Evolutionary conservation across 1,284 basidiomycete genomes (phyloP).

Genomic region (Schizophyllum commune): DNA sequence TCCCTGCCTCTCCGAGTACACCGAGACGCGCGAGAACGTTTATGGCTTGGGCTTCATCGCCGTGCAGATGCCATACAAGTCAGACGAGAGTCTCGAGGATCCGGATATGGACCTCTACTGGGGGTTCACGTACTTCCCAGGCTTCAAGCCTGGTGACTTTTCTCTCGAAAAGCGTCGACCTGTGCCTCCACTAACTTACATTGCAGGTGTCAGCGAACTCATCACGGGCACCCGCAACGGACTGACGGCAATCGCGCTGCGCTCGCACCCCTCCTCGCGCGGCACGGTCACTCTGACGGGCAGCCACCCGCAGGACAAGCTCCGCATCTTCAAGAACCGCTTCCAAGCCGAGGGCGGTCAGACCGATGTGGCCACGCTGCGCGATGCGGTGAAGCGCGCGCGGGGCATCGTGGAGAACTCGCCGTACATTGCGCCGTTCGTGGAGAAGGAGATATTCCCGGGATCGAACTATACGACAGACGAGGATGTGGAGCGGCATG

Average conservation of each 20-base stretch:
- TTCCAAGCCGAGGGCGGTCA: conserved; percentile 19
- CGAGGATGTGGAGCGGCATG: conserved; percentile 17
- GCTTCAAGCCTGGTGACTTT: conserved; percentile 14
- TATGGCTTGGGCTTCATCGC: conserved; percentile 7
- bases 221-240: conserved; percentile 9
- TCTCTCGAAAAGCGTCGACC: background rate
- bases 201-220: conserved; percentile 15
- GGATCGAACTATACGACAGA: conserved; percentile 14
- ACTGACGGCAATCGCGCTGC: conserved; percentile 9
- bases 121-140: conserved; percentile 16
- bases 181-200: background rate
- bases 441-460: conserved; percentile 19
- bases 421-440: conserved; percentile 14
- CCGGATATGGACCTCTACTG: conserved; percentile 22
- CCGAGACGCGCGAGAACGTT: conserved; percentile 15
- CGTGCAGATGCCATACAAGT: background rate
- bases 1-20: conserved; percentile 23
- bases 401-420: conserved; percentile 14
- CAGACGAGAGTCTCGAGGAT: conserved; percentile 6
- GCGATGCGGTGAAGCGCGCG: conserved; percentile 19
- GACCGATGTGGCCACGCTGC: conserved; percentile 18
- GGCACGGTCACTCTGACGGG: conserved; percentile 6
- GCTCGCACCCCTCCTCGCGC: conserved; percentile 11
- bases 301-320: conserved; percentile 18
- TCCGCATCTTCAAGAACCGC: conserved; percentile 22